These are phyloP conservation scores for Flaveria ramosissima DNA, from an alignment of 129 eudicot genomes.

Conservation along the genomic window DNA sequence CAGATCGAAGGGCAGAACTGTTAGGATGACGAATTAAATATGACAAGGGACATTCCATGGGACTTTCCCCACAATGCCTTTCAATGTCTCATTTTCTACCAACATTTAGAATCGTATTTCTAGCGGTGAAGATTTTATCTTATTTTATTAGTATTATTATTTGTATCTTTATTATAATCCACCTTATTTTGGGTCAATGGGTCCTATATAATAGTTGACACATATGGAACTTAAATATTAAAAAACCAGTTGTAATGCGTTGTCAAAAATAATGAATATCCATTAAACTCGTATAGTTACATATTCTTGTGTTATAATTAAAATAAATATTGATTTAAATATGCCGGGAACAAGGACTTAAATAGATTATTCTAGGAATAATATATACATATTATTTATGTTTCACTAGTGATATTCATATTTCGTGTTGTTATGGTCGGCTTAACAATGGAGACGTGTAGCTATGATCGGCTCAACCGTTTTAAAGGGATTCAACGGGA, in stretches of 20 bases:
- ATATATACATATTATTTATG: no score
- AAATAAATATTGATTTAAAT: neutral
- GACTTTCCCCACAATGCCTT: slow-evolving; percentile 64
- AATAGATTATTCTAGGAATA: no score
- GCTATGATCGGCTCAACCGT: no score
- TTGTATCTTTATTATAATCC: neutral
- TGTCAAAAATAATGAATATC: neutral
- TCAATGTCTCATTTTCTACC: slow-evolving; percentile 57
- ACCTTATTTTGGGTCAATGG: neutral
- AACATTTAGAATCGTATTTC: slow-evolving; percentile 55
- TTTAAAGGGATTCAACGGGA: no score
- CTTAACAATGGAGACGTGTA: no score
- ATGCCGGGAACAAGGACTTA: neutral
- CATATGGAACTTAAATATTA: neutral
- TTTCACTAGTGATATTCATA: no score
- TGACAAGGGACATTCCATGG: slow-evolving; percentile 43
- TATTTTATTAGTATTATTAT: neutral
- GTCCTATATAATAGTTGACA: neutral
- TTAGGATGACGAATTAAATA: slow-evolving; percentile 5
- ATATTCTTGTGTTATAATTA: neutral
- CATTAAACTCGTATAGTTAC: neutral
- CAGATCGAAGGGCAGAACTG: neutral
- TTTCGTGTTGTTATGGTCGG: no score
- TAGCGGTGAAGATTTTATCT: slow-evolving; percentile 50
- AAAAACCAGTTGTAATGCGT: neutral